Percentiles rank a stretch among this genome's conserved stretches.
These are phyloP conservation scores for Solanum chiquidenum DNA, from an alignment of 257 asterid species.

Conservation along the genomic window DNA sequence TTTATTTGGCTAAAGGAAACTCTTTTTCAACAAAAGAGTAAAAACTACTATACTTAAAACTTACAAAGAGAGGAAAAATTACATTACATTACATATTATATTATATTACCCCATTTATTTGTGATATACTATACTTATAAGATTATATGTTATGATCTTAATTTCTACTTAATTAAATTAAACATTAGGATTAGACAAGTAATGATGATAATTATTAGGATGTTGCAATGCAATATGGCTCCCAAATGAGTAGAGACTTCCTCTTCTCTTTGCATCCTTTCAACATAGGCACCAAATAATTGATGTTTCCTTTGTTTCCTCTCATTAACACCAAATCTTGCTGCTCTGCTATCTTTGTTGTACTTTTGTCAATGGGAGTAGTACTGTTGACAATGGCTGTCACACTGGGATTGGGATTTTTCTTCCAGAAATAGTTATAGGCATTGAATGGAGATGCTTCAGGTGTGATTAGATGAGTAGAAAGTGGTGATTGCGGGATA, in stretches of 20 bases:
- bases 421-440: conserved; percentile 4
- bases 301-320: not conserved
- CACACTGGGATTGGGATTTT: not conserved
- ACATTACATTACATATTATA: not conserved
- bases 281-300: not conserved
- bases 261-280: conserved; percentile 1
- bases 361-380: not conserved
- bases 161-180: not conserved
- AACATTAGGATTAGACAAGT: not conserved
- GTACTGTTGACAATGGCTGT: not conserved
- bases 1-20: not conserved
- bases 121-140: not conserved
- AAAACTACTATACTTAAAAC: not conserved
- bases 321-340: not conserved
- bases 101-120: not conserved
- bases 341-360: not conserved
- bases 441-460: not conserved
- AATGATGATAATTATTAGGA: not conserved
- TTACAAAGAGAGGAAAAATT: conserved; percentile 2
- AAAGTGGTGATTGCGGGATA: not conserved
- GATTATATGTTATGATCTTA: not conserved
- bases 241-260: conserved; percentile 2
- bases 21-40: not conserved
- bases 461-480: not conserved
- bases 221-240: conserved; percentile 8